Conservation (phyloP, 2,329 filamentous ascomycete genomes). For the Apiospora saccharicola region DNA sequence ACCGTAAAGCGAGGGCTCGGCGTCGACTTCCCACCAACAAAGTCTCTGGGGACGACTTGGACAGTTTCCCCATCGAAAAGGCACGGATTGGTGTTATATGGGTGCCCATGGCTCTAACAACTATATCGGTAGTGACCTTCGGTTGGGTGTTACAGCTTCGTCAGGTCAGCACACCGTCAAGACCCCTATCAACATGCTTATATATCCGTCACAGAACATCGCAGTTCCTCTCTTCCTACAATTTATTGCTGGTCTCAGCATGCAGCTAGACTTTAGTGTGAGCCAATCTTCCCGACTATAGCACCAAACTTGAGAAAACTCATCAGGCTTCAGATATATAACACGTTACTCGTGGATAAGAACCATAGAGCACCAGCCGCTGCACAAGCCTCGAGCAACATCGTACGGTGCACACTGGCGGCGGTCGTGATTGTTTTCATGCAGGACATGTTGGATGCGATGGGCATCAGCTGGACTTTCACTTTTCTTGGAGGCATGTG, state of each 20-base stretch:
- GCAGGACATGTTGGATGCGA: not conserved
- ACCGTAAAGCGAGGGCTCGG: conserved; percentile 29
- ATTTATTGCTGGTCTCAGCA: conserved; percentile 33
- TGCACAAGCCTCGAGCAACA: conserved; percentile 17
- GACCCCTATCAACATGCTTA: not conserved
- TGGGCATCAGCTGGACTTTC: conserved; percentile 5
- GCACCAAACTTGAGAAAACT: not conserved
- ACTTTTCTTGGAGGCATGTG: conserved; percentile 11
- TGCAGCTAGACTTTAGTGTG: conserved; percentile 35
- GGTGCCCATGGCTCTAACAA: conserved; percentile 26
- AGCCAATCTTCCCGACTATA: not conserved
- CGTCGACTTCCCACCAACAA: conserved; percentile 30
- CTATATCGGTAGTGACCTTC: conserved; percentile 24
- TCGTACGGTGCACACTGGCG: not conserved
- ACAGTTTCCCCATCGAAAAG: conserved; percentile 30
- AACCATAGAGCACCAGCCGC: conserved; percentile 13
- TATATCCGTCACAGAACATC: conserved; percentile 27
- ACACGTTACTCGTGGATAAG: conserved; percentile 13
- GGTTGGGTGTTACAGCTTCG: conserved; percentile 32
- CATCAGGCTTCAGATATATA: not conserved
- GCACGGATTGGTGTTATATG: conserved; percentile 27
- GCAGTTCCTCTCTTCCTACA: conserved; percentile 33
- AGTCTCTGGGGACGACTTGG: conserved; percentile 32
- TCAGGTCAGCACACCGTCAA: conserved; percentile 24
- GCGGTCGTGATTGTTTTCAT: not conserved